A percentile compares a stretch with the other conserved stretches of the same genome.
phyloP scores from a whole-genome alignment of 371 early-diverging fungal species.

The Mucor velutinosus region DNA sequence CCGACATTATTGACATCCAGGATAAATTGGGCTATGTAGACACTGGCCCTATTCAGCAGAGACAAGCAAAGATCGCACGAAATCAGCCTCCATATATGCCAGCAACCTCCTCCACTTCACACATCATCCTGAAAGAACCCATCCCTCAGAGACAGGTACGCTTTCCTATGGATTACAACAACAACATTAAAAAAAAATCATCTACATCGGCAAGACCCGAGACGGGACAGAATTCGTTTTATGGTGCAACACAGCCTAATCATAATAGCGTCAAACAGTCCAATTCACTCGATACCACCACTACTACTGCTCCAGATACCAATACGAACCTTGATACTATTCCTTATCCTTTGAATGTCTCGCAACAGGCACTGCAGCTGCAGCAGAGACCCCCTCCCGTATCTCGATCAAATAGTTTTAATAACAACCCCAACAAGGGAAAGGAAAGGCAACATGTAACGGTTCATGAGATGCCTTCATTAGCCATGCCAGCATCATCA shows the following conservation, averaged over 20 bases:
- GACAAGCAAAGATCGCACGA: not conserved
- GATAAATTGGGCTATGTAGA: constrained; percentile 23
- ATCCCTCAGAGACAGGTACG: constrained; percentile 13
- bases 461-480: not conserved
- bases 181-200: not conserved
- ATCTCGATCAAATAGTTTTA: not conserved
- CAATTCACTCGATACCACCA: not conserved
- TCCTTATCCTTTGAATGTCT: not conserved
- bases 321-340: not conserved
- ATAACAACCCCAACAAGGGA: not conserved
- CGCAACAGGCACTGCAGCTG: not conserved
- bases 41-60: not conserved
- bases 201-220: not conserved
- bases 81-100: not conserved
- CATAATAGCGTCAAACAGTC: not conserved
- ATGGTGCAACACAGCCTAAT: not conserved
- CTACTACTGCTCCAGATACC: not conserved
- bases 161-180: not conserved
- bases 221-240: not conserved
- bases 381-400: not conserved
- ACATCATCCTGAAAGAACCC: constrained; percentile 18
- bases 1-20: constrained; percentile 17
- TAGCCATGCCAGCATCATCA: not conserved
- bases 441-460: not conserved
- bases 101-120: not conserved